Base-by-base conservation (phyloP, 371 early-diverging fungal species). In the Apophysomyces variabilis region DNA sequence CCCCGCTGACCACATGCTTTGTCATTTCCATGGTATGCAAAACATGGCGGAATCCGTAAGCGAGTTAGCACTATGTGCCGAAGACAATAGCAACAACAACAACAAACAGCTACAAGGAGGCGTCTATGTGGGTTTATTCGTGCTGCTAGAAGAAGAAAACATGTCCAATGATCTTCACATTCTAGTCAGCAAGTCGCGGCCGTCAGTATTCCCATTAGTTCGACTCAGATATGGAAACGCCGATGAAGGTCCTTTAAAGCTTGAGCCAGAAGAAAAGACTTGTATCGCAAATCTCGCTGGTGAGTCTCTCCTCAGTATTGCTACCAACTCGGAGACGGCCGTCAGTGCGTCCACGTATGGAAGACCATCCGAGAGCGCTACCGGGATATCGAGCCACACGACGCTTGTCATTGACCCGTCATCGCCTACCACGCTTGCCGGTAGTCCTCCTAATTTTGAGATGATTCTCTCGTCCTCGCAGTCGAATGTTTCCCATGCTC, bases 11-110 rank as follows among this genome's bases (percentile, higher is more conserved):
- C 73, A 77, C 45, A 71, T 82, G 75, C 38, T 71, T 0, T 58
- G 37, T 8, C 57, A 77, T 38, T 78, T 82, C 26, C 58, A 59
- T 3, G 78, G 79, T 60, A 79, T 82, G 79, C 71, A 66, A 39
- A 66, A 54, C 16, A 61, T 74, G 61, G 67, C 74, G 1, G 63
- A 73, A 16, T 58, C 69, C 1, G 46, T 60, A 26, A 26, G 11
- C 21, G 21, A 50, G 21, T 35, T 4, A 4, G 9, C 21, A 7
- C 9, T 4, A 21, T 16, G 11, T 43, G 32, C 21, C 3, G 32
- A 36, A 35, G 0, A 43, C 8, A 4, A 32, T 13, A 18, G 32
- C 47, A 5, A n/a, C 35, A 7, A 11, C 60, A 36, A 36, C 37
- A 58, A n/a, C 36, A 35, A 43, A 43, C 14, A 9, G 14, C 47